phyloP scores from a whole-genome alignment of 352 stramenopile species.

The Lagenidium sp. region DNA sequence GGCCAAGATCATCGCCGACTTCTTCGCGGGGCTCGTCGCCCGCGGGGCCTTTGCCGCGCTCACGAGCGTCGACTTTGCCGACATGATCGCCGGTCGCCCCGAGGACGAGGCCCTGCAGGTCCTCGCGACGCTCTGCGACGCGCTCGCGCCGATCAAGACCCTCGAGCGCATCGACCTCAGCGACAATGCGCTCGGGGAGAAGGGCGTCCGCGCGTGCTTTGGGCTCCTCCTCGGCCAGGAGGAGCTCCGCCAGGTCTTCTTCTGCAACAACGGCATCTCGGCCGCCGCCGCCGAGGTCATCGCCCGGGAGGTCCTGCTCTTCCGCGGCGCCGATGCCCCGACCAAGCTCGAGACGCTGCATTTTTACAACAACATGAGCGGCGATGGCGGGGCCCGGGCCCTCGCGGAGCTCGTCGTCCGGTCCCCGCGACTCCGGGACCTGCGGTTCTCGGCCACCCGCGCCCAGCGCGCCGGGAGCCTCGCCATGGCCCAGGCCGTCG shows the following conservation, averaged over 20 bases:
- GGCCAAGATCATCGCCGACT: conserved; percentile 61
- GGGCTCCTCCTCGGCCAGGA: conserved; percentile 71
- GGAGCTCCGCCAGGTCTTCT: conserved; percentile 80
- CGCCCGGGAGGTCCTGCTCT: conserved; percentile 83
- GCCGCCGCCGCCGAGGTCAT: conserved; percentile 81
- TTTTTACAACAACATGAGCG: conserved; percentile 98
- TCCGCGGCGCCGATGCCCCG: conserved; percentile 43
- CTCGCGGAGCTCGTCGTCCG: conserved; percentile 81
- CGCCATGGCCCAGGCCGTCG: conserved; percentile 78
- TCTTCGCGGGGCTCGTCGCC: conserved; percentile 41
- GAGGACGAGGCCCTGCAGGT: conserved; percentile 82
- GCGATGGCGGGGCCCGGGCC: conserved; percentile 85
- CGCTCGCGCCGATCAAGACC: conserved; percentile 60
- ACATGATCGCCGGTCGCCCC: conserved; percentile 79
- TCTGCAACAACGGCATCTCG: conserved; percentile 95
- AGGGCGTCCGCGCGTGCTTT: conserved; percentile 89
- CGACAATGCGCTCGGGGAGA: conserved; percentile 94
- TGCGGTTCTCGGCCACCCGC: conserved; percentile 92
- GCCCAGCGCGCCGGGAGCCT: conserved; percentile 81
- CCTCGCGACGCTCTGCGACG: conserved; percentile 67
- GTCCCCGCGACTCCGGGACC: conserved; percentile 79
- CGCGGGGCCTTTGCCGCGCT: conserved; percentile 45
- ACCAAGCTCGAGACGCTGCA: conserved; percentile 90
- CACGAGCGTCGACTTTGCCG: conserved; percentile 75
- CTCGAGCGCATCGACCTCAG: conserved; percentile 83